Evolutionary conservation across 1,284 basidiomycete genomes (phyloP), one percentile per base, ranked within the genome.

Genomic region (Stereum hirsutum): DNA sequence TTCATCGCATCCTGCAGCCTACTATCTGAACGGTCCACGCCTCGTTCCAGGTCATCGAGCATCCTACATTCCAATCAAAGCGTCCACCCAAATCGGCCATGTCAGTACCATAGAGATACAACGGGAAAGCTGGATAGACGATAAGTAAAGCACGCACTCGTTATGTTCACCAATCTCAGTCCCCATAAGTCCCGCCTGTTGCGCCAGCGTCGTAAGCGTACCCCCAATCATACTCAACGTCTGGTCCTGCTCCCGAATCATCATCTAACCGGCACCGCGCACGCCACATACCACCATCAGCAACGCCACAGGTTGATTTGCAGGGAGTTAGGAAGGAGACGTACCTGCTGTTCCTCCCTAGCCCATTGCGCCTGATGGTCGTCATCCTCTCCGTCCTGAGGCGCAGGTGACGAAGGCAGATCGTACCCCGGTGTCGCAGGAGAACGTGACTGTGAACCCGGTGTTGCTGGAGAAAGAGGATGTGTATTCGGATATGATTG

Each of bases 121-220:
- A n/a, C 10, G 5, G 19, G 11, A 20, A 43, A 23, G 14, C 17
- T 21, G 39, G 27, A 11, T 35, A 25, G 43, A 49, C 12, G n/a
- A n/a, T n/a, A 42, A 7, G 28, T 27, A 12, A 20, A 19, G 46
- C 42, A 62, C 81, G 46, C 51, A 93, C 92, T 89, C 88, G 52
- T 82, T 87, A 52, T 95, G 92, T 58, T 93, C 89, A 4, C 60
- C 67, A 36, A 95, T 88, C 59, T 96, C 92, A 41, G 77, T 78
- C 0, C 92, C 92, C 75, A 96, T 95, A 33, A 95, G 65, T 5
- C 85, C 87, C 1, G 92, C 92, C 63, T 96, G 93, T 50, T 88
- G 81, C 0, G 84, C 80, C 11, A 96, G 66, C 1, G 81, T 90
- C 43, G 59, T 77, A 33, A 96, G 60, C 1, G 92, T 91, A 0